Percentiles rank a stretch among this genome's conserved stretches.
Conservation (phyloP, 805 yeast genomes). For the Yamadazyma scolyti region DNA sequence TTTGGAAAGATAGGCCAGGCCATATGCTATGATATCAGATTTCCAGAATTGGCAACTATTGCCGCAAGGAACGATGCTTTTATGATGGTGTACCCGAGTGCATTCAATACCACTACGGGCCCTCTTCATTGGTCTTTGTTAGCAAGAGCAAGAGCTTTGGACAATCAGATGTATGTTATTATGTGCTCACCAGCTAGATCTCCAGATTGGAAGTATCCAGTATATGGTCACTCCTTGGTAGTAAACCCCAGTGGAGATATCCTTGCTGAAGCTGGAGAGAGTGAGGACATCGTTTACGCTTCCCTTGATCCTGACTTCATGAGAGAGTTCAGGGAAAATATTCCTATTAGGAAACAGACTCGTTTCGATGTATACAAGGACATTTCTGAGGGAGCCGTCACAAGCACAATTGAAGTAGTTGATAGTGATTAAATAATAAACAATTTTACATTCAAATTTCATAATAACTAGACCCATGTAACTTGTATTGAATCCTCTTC, state of each 20-base stretch:
- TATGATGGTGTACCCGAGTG: slow-evolving; percentile 71
- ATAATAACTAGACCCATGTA: too few species aligned
- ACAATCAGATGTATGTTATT: slow-evolving; percentile 62
- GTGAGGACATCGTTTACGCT: slow-evolving; percentile 72
- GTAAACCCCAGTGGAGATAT: slow-evolving; percentile 62
- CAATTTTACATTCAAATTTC: too few species aligned
- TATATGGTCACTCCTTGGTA: slow-evolving; percentile 64
- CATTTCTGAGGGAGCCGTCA: slow-evolving; percentile 11
- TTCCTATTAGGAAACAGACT: slow-evolving; percentile 69
- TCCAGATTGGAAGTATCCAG: slow-evolving; percentile 51
- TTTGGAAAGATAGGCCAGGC: slow-evolving; percentile 70
- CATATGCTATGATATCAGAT: slow-evolving; percentile 69
- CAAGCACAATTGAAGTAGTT: slow-evolving; percentile 7
- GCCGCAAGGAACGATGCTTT: slow-evolving; percentile 59
- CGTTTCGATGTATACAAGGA: slow-evolving; percentile 64
- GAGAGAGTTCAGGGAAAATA: slow-evolving; percentile 54
- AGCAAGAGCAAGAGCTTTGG: slow-evolving; percentile 64
- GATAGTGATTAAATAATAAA: too few species aligned
- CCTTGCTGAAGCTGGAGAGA: slow-evolving; percentile 71
- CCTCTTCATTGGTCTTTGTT: slow-evolving; percentile 71
- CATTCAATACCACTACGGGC: slow-evolving; percentile 72
- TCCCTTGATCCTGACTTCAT: slow-evolving; percentile 63
- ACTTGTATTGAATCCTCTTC: too few species aligned
- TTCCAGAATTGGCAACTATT: slow-evolving; percentile 64
- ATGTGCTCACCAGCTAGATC: slow-evolving; percentile 83